Conservation (phyloP, 2,329 filamentous ascomycete species). For the Talaromyces sp. region DNA sequence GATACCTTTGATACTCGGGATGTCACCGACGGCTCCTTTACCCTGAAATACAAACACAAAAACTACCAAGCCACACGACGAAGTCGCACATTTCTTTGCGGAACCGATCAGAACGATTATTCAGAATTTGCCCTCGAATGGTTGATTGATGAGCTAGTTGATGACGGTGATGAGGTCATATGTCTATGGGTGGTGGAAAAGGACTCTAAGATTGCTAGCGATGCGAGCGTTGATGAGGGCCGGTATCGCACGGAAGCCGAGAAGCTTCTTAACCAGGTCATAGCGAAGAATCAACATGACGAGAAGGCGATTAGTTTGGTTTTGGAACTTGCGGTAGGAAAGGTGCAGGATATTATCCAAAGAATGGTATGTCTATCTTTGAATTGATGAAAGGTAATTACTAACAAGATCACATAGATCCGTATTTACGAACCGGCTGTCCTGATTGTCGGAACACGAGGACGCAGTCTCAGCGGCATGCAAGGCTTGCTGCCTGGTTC, state of each 20-base stretch:
- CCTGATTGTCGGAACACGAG: slow-evolving; percentile 83
- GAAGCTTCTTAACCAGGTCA: slow-evolving; percentile 69
- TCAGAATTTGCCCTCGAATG: slow-evolving; percentile 90
- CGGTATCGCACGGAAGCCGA: slow-evolving; percentile 74
- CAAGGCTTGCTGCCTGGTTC: slow-evolving; percentile 84
- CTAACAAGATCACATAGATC: slow-evolving; percentile 56
- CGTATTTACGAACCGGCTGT: slow-evolving; percentile 88
- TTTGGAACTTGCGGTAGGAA: slow-evolving; percentile 83
- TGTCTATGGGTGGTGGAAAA: slow-evolving; percentile 86
- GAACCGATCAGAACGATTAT: slow-evolving; percentile 86
- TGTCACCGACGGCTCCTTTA: slow-evolving; percentile 70
- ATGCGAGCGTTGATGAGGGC: slow-evolving; percentile 60
- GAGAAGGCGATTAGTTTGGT: slow-evolving; percentile 77
- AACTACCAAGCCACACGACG: slow-evolving; percentile 78
- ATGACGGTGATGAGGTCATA: slow-evolving; percentile 90
- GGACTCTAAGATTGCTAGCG: slow-evolving; percentile 66
- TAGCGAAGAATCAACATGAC: slow-evolving; percentile 75
- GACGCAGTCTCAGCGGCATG: slow-evolving; percentile 77
- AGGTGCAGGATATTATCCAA: slow-evolving; percentile 86
- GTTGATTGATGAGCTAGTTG: slow-evolving; percentile 86
- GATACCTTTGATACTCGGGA: slow-evolving; percentile 68
- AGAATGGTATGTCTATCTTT: slow-evolving; percentile 63
- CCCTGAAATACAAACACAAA: slow-evolving; percentile 78
- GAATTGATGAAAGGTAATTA: too few relatives aligned
- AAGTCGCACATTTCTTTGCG: slow-evolving; percentile 85